A percentile compares a stretch with the other conserved stretches of the same genome.
These are phyloP conservation scores for Chloromonas sp. DNA, from an alignment of 163 green algal genomes.

Conservation along the genomic window DNA sequence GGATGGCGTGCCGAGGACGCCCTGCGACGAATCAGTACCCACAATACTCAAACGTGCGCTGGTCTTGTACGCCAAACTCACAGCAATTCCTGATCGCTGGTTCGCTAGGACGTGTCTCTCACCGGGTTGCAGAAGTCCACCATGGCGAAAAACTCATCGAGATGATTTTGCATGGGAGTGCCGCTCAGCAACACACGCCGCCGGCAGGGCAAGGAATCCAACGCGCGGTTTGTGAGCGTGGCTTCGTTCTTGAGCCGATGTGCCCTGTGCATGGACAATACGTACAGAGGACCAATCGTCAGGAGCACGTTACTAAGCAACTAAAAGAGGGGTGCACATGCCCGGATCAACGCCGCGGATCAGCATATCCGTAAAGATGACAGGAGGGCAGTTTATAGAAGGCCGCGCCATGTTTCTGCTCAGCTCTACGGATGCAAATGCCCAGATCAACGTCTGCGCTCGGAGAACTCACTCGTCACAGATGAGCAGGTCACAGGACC, in stretches of 20 bases:
- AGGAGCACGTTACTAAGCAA: no score
- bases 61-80: no score
- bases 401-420: background rate
- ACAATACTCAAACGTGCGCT: background rate
- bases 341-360: no score
- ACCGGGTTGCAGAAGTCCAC: conserved; percentile 69
- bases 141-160: conserved; percentile 94
- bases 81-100: no score
- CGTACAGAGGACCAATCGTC: background rate
- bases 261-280: conserved; percentile 29
- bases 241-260: conserved; percentile 98
- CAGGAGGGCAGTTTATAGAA: no score
- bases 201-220: conserved; percentile 62
- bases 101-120: no score
- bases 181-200: conserved; percentile 89
- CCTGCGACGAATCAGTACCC: background rate
- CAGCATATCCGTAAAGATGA: no score
- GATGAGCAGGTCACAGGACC: conserved; percentile 92
- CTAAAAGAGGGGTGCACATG: no score
- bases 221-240: conserved; percentile 89
- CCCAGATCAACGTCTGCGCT: no score
- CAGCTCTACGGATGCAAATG: background rate
- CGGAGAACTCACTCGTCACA: conserved; percentile 77
- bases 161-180: conserved; percentile 95
- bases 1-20: conserved; percentile 11